A percentile compares a stretch with the other conserved stretches of the same genome.
Conservation (phyloP, 2,329 filamentous ascomycete species). For the Pezicula carpinea region DNA sequence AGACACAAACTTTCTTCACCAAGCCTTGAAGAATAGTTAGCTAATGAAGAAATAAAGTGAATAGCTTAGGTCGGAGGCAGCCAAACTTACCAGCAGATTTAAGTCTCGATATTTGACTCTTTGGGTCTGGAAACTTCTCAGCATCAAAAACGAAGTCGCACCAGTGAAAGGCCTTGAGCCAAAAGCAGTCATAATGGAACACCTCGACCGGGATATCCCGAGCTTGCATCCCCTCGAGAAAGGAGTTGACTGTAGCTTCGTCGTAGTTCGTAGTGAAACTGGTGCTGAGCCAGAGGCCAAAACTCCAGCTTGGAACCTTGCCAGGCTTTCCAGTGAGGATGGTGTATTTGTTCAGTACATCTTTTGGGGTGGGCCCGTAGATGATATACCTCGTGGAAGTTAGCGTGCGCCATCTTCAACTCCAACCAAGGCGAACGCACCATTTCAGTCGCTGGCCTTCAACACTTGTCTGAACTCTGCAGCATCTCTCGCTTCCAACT, state of each 20-base stretch:
- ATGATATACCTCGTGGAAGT: slow-evolving; percentile 52
- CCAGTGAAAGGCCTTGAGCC: slow-evolving; percentile 60
- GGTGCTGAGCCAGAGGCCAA: slow-evolving; percentile 72
- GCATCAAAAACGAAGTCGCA: slow-evolving; percentile 58
- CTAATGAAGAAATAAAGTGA: slow-evolving; percentile 27
- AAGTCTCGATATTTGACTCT: slow-evolving; percentile 47
- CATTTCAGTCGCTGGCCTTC: slow-evolving; percentile 67
- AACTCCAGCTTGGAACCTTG: slow-evolving; percentile 68
- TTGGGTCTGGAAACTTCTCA: slow-evolving; percentile 53
- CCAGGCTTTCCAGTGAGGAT: slow-evolving; percentile 61
- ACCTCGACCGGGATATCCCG: slow-evolving; percentile 53
- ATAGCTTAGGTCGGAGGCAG: background rate
- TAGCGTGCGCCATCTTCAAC: background rate
- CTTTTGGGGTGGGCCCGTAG: slow-evolving; percentile 66
- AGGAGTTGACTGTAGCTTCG: slow-evolving; percentile 51
- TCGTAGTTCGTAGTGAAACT: slow-evolving; percentile 60
- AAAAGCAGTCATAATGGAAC: slow-evolving; percentile 62
- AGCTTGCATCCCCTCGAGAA: slow-evolving; percentile 53
- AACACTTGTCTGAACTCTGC: slow-evolving; percentile 64
- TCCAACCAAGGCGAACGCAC: slow-evolving; percentile 13
- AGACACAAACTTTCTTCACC: slow-evolving; percentile 45
- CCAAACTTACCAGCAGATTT: slow-evolving; percentile 37
- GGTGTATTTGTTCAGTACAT: slow-evolving; percentile 64
- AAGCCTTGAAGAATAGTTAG: slow-evolving; percentile 44
- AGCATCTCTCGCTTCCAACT: slow-evolving; percentile 69